Percentiles rank a stretch among this genome's conserved stretches.
phyloP scores from a whole-genome alignment of 2,329 filamentous ascomycete species.

The Trichoderma citrinoviride region DNA sequence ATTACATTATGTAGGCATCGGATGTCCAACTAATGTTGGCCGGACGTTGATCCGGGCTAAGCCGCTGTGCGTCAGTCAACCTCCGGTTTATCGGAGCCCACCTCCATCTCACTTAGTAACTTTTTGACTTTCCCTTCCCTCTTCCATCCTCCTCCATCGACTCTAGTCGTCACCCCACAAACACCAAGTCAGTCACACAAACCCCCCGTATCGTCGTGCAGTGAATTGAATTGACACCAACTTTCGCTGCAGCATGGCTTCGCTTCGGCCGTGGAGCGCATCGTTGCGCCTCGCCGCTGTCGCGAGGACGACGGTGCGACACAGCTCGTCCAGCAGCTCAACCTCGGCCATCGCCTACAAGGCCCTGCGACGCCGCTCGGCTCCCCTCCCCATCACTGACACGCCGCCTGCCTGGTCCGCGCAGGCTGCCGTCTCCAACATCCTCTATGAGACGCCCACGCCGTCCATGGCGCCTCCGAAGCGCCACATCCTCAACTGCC shows the following conservation, averaged over 20 bases:
- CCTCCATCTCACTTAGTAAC: constrained; percentile 9
- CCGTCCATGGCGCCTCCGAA: constrained; percentile 82
- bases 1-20: too few relatives aligned
- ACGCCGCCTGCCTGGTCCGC: constrained; percentile 79
- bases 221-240: neutral
- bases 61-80: constrained; percentile 12
- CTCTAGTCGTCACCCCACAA: neutral
- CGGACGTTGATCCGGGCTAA: constrained; percentile 7
- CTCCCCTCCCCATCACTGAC: constrained; percentile 76
- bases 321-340: constrained; percentile 59
- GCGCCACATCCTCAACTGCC: constrained; percentile 94
- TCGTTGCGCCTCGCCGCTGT: constrained; percentile 37
- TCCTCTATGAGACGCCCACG: constrained; percentile 95
- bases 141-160: neutral
- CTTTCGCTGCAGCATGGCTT: constrained; percentile 40
- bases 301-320: constrained; percentile 32
- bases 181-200: constrained; percentile 1
- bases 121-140: constrained; percentile 13
- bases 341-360: constrained; percentile 97
- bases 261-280: constrained; percentile 44
- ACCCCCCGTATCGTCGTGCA: neutral
- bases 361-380: constrained; percentile 85
- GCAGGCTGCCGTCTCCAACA: constrained; percentile 93
- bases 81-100: constrained; percentile 27
- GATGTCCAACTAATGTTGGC: neutral